phyloP scores from a whole-genome alignment of 148 eudicot species.

The Vaccinium macrocarpon region DNA sequence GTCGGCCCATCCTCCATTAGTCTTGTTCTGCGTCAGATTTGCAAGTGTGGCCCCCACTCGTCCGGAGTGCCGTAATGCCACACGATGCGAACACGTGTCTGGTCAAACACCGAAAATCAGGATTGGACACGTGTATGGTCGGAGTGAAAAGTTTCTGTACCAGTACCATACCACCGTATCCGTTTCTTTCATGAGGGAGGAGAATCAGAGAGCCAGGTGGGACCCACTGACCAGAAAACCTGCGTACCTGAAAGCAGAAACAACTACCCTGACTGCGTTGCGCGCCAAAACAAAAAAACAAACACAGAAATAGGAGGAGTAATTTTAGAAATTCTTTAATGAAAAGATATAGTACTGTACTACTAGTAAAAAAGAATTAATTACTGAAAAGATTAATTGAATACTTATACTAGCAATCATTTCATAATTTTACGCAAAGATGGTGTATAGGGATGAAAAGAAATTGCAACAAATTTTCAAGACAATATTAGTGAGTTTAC shows the following conservation, averaged over 20 bases:
- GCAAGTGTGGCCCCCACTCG: not conserved
- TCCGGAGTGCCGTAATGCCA: not conserved
- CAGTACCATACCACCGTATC: not conserved
- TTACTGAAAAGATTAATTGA: no score
- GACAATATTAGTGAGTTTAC: no score
- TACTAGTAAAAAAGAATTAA: no score
- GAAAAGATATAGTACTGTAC: no score
- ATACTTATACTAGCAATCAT: no score
- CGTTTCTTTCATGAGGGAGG: not conserved
- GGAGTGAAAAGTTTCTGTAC: not conserved
- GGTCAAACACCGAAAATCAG: not conserved
- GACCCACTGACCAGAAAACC: not conserved
- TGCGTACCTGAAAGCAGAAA: not conserved
- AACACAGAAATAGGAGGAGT: no score
- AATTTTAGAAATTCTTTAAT: no score
- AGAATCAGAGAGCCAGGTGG: not conserved
- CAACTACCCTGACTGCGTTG: not conserved
- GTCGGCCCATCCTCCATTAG: not conserved
- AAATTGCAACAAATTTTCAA: no score
- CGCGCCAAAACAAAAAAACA: not conserved
- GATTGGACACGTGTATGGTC: not conserved
- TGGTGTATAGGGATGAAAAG: no score
- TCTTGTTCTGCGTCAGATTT: not conserved
- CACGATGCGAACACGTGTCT: not conserved
- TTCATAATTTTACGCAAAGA: no score